Conservation (phyloP, 1,139 yeast genomes). For the Saccharomyces hybrid region DNA sequence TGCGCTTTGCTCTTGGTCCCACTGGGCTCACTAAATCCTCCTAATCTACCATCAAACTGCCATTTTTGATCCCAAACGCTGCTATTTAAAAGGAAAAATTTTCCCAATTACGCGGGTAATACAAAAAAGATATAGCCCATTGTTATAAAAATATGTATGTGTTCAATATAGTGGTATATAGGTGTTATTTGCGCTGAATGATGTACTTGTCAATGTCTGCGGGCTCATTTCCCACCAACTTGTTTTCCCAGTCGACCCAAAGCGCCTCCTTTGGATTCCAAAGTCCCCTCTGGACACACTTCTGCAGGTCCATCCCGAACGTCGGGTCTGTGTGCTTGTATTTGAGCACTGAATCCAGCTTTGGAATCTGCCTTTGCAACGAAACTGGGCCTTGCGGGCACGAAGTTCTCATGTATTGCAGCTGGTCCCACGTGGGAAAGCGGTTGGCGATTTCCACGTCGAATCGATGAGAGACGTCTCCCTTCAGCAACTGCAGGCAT, state of each 20-base stretch:
- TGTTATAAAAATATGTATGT: neutral
- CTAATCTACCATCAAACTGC: neutral
- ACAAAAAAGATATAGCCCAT: neutral
- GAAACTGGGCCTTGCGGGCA: slow-evolving; percentile 7
- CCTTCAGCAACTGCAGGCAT: slow-evolving; percentile 14
- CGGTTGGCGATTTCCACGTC: slow-evolving; percentile 17
- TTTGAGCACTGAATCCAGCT: slow-evolving; percentile 13
- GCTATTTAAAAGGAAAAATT: neutral
- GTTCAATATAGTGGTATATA: neutral
- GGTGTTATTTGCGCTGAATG: neutral
- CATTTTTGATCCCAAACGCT: neutral
- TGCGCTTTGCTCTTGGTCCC: neutral
- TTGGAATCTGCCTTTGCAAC: slow-evolving; percentile 16
- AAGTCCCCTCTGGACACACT: slow-evolving; percentile 13
- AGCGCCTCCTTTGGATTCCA: slow-evolving; percentile 21
- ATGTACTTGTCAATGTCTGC: slow-evolving; percentile 7
- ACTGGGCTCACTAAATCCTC: neutral
- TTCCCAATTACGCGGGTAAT: neutral
- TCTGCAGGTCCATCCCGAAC: slow-evolving; percentile 18
- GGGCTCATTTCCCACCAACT: slow-evolving; percentile 16
- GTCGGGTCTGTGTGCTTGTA: slow-evolving; percentile 15
- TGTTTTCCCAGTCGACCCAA: slow-evolving; percentile 30
- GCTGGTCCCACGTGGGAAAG: slow-evolving; percentile 28
- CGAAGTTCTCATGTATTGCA: slow-evolving; percentile 20
- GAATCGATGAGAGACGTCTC: slow-evolving; percentile 13